Evolutionary conservation across 2,329 filamentous ascomycete species (phyloP).

Genomic region (Endocalyx cinctus): DNA sequence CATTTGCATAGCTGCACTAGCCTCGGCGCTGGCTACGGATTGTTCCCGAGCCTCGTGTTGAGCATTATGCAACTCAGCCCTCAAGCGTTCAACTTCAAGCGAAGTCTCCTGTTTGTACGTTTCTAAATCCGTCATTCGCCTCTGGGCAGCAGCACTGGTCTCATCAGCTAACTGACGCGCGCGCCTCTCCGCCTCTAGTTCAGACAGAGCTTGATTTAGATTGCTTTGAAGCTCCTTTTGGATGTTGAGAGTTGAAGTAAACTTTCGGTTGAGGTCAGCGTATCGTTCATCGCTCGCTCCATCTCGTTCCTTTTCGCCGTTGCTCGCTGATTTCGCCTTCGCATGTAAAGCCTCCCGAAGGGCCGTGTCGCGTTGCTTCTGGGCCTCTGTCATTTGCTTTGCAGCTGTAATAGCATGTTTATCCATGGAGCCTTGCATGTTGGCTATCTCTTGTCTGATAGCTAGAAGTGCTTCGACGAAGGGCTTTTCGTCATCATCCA

Average conservation of each 20-base stretch:
- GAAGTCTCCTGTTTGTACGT: constrained; percentile 77
- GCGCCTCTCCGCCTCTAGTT: constrained; percentile 76
- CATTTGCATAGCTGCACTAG: constrained; percentile 67
- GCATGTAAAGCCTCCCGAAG: constrained; percentile 92
- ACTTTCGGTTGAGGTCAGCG: constrained; percentile 72
- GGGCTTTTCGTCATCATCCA: constrained; percentile 88
- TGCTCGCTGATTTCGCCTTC: constrained; percentile 83
- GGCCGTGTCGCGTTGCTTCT: constrained; percentile 91
- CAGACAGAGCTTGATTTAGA: constrained; percentile 62
- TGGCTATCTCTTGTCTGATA: constrained; percentile 84
- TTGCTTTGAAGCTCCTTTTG: constrained; percentile 79
- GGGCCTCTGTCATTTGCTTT: constrained; percentile 86
- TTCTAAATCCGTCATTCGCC: constrained; percentile 79
- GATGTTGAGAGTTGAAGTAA: constrained; percentile 73
- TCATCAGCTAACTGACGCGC: constrained; percentile 85
- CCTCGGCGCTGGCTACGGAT: constrained; percentile 70
- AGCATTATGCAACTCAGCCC: constrained; percentile 76
- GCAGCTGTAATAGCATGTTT: constrained; percentile 81
- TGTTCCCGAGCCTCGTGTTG: constrained; percentile 79
- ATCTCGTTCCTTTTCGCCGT: constrained; percentile 59
- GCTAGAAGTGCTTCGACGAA: constrained; percentile 86
- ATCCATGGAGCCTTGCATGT: constrained; percentile 86
- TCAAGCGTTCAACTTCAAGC: constrained; percentile 78
- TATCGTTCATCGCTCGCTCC: constrained; percentile 52
- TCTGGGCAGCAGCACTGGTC: constrained; percentile 75